phyloP scores from a whole-genome alignment of 2,329 filamentous ascomycete species.

The Penicillium fuscoglaucum region DNA sequence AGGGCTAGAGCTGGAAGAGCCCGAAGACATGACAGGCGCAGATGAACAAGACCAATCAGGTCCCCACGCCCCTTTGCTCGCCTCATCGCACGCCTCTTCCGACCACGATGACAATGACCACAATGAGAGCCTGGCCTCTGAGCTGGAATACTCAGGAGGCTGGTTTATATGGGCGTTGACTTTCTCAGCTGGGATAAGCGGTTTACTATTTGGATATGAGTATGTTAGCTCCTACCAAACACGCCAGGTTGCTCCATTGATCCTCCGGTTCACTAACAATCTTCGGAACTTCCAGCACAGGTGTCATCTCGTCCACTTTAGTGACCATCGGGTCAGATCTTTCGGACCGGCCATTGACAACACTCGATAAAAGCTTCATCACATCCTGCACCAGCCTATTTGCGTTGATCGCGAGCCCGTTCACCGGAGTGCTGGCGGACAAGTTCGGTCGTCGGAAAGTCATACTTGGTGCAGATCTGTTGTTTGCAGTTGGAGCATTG shows the following conservation, averaged over 20 bases:
- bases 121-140: slow-evolving; percentile 12
- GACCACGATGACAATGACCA: slow-evolving; percentile 12
- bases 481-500: slow-evolving; percentile 48
- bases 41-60: slow-evolving; percentile 26
- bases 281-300: slow-evolving; percentile 48
- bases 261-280: slow-evolving; percentile 13
- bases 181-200: slow-evolving; percentile 58
- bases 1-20: slow-evolving; percentile 11
- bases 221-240: slow-evolving; percentile 29
- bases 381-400: slow-evolving; percentile 60
- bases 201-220: slow-evolving; percentile 64
- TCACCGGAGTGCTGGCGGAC: slow-evolving; percentile 56
- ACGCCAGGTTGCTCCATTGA: neutral
- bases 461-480: slow-evolving; percentile 48
- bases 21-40: slow-evolving; percentile 27
- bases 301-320: slow-evolving; percentile 62
- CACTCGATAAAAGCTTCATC: slow-evolving; percentile 59
- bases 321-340: slow-evolving; percentile 57
- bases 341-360: slow-evolving; percentile 51
- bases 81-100: slow-evolving; percentile 15
- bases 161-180: slow-evolving; percentile 58
- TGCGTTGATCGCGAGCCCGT: slow-evolving; percentile 57
- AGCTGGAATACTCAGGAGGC: slow-evolving; percentile 29
- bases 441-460: slow-evolving; percentile 49
- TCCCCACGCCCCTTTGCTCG: slow-evolving; percentile 36